Base-by-base conservation (phyloP, 306 rosid species). In the Adenanthera pavonina region DNA sequence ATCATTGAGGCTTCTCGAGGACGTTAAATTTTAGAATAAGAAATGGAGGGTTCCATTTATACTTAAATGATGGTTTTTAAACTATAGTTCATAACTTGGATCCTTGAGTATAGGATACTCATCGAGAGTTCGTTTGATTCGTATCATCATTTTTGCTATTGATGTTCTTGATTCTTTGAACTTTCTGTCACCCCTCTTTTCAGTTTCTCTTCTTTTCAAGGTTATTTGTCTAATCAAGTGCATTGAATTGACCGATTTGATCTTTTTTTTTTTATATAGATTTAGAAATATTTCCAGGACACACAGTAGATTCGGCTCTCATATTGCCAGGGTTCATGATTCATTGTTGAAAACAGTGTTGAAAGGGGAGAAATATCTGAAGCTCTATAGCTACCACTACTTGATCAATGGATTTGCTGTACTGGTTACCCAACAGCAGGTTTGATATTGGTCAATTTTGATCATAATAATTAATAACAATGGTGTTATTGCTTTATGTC, bases 371-470 rank as follows among this genome's bases (percentile, higher is more conserved):
- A 92, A 88, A 72, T 96, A 96, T 92, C 82, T 96, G 88, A 96
- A 96, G 85, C 87, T 96, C 78, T 96, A 96, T 81, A 96, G 99
- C 87, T 96, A 96, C 88, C 98, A 91, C 81, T 96, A 90, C 90
- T 86, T 93, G 84, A 92, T 96, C 77, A 93, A 93, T 76, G 99
- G 99, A 81, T 96, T 96, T 38, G 86, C 99, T 15, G 97, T 93
- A 85, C 87, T 93, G 64, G 92, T 92, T 75, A 91, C 98, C 40
- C 91, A 86, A 43, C 86, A 89, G 17, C 99, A 96, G 98, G 99
- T 95, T 92, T 68, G 67, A 25, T 61, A 69, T 56, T 38, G 44
- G 61, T 65, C 54, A 66, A 77, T 52, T 79, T 54, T 62, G 49
- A 61, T 53, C 77, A 77, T 60, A 70, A 69, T 81, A 44, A 53